These are phyloP conservation scores for Glycine soja DNA, from an alignment of 306 rosid species.

Conservation along the genomic window DNA sequence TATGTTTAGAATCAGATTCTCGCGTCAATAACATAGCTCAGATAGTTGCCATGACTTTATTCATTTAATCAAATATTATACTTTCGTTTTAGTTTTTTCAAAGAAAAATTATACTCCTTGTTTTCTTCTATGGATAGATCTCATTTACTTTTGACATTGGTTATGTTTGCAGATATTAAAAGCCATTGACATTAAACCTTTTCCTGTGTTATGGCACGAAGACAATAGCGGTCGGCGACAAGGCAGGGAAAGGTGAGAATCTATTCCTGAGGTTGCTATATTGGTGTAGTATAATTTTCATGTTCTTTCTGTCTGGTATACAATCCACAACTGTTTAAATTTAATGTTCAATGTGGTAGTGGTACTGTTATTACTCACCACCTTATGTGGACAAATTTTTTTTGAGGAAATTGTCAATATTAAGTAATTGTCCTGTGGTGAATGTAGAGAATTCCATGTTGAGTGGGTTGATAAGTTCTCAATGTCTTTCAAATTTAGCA, in stretches of 20 bases:
- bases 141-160: conserved; percentile 29
- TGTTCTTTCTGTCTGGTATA: conserved; percentile 28
- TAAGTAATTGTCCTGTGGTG: conserved; percentile 3
- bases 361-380: too few relatives aligned
- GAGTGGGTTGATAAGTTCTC: conserved; percentile 15
- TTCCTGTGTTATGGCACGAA: conserved; percentile 91
- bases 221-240: conserved; percentile 74
- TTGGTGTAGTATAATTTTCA: conserved; percentile 28
- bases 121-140: conserved; percentile 27
- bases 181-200: conserved; percentile 78
- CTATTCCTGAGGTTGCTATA: conserved; percentile 2
- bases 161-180: conserved; percentile 70
- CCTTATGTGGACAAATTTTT: background rate
- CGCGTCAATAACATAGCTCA: conserved; percentile 12
- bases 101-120: conserved; percentile 5
- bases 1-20: conserved; percentile 8
- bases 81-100: background rate
- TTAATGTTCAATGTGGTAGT: conserved; percentile 13
- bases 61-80: background rate
- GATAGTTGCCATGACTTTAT: conserved; percentile 32
- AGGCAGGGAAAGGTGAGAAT: conserved; percentile 84
- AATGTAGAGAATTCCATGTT: conserved; percentile 28
- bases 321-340: conserved; percentile 22
- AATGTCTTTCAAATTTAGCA: conserved; percentile 30
- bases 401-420: conserved; percentile 19